Evolutionary conservation across 768 basidiomycete species (phyloP), one percentile per base, ranked within the genome.

Genomic region (Cubamyces sp.): DNA sequence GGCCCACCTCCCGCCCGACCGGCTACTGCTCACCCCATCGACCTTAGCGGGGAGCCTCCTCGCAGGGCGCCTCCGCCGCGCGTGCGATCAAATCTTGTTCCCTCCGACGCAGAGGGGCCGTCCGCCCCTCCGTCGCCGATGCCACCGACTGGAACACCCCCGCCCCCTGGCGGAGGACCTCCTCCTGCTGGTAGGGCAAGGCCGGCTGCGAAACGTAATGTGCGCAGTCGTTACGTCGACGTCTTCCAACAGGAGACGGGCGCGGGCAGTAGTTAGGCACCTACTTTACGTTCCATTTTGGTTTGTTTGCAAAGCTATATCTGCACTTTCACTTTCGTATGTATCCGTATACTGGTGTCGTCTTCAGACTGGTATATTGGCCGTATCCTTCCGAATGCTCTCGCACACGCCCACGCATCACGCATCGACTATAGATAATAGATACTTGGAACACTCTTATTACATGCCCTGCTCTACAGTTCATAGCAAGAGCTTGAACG

Each of bases 181-280:
- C 72, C 81, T 57, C 77, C 83, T n/a, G 75, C 79, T 53, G 80
- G 81, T 26, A 81, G 83, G 25, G 82, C 80, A 62, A 88, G 87
- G 16, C 84, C 82, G 61, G 81, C 83, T 21, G 81, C 86, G 25
- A 96, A 92, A 76, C 88, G 89, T 63, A 89, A 87, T 66, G 76
- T 91, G 57, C 84, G 93, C 57, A 91, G 80, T 71, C 86, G 92
- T 64, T 97, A 97, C 71, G 94, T 97, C 3, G 93, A 95, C 71
- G 89, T 95, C n/a, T 88, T 95, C 74, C 87, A 90, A 66, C 82
- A 87, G 57, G 61, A 70, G 40, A 46, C 30, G 55, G 48, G 46
- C 18, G 59, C 39, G 41, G 57, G 54, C 30, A 46, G 55, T 45
- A 64, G 43, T 21, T 61, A 51, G 47, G 40, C n/a, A 52, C 19